Conservation (phyloP, 169 alveolate genomes). For the Plasmodium fragile region DNA sequence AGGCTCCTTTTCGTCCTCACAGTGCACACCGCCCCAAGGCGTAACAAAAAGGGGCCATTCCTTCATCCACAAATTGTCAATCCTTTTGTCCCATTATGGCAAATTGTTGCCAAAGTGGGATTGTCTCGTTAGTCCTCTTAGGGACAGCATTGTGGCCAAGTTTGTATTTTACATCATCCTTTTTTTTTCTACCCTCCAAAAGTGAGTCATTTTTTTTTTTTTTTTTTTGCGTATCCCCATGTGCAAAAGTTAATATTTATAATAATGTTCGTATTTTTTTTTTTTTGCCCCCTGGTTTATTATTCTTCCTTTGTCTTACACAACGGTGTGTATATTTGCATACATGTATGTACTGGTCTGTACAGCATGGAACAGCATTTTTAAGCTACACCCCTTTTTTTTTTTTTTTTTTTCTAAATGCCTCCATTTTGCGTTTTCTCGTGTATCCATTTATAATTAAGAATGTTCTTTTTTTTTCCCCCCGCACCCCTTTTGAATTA, state of each 20-base stretch:
- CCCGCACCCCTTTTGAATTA: constrained; percentile 2
- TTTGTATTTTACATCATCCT: neutral
- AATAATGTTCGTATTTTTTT: neutral
- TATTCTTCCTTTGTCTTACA: neutral
- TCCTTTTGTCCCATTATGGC: neutral
- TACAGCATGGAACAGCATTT: neutral
- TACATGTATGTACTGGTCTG: neutral
- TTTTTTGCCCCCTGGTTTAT: neutral
- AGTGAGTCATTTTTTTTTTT: neutral
- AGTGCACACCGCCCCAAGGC: neutral
- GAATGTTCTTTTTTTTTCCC: constrained; percentile 3
- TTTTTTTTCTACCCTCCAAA: neutral
- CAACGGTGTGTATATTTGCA: constrained; percentile 12
- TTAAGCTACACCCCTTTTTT: neutral
- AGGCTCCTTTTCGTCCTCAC: neutral
- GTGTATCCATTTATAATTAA: constrained; percentile 1
- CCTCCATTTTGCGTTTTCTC: neutral
- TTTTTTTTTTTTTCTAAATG: neutral
- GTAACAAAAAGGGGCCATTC: neutral
- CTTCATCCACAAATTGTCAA: neutral
- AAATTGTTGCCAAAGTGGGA: neutral
- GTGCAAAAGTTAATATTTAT: neutral
- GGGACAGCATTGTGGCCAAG: neutral
- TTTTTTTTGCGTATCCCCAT: neutral
- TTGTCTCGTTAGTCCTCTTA: neutral